These are phyloP conservation scores for Pichia kluyveri DNA, from an alignment of 805 yeast genomes.

Conservation along the genomic window DNA sequence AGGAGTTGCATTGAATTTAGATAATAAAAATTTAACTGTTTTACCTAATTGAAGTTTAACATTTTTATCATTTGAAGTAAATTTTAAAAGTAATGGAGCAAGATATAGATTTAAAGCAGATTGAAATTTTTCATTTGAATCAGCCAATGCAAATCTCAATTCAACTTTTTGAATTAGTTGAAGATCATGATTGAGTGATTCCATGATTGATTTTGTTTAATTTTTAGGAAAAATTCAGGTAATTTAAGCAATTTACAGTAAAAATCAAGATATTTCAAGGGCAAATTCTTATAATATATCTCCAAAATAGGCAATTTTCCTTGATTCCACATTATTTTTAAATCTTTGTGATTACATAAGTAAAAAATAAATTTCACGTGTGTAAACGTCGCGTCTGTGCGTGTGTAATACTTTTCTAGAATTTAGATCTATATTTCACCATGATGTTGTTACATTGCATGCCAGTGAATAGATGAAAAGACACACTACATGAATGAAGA, in stretches of 20 bases:
- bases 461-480: too few relatives aligned
- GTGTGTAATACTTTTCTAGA: too few relatives aligned
- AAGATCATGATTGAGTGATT: conserved; percentile 33
- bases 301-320: too few relatives aligned
- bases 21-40: conserved; percentile 56
- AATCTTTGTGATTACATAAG: too few relatives aligned
- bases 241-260: background rate
- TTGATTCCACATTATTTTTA: too few relatives aligned
- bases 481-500: too few relatives aligned
- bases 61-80: conserved; percentile 57
- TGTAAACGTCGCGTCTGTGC: too few relatives aligned
- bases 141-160: conserved; percentile 69
- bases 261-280: too few relatives aligned
- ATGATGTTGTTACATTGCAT: too few relatives aligned
- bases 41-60: conserved; percentile 59
- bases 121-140: conserved; percentile 55
- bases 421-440: too few relatives aligned
- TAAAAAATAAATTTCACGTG: too few relatives aligned
- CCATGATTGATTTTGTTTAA: conserved; percentile 10
- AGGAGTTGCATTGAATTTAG: conserved; percentile 52
- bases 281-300: too few relatives aligned
- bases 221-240: background rate
- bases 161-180: conserved; percentile 70
- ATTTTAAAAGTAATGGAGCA: conserved; percentile 69
- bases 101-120: conserved; percentile 51